Percentiles rank a stretch among this genome's conserved stretches.
Conservation (phyloP, 306 rosid genomes). For the Corylus americana region DNA sequence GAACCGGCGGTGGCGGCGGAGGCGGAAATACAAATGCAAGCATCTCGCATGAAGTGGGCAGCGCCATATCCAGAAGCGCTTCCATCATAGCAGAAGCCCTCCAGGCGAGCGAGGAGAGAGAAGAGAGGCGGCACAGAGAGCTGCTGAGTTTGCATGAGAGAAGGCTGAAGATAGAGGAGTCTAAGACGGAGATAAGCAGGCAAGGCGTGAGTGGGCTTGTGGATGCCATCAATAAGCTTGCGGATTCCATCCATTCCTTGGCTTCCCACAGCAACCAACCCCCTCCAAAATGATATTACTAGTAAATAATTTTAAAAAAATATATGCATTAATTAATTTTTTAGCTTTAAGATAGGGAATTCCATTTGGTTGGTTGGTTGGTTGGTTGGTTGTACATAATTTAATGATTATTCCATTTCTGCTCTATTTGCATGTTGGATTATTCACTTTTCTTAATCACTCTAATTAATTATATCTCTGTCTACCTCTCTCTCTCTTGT, state of each 20-base stretch:
- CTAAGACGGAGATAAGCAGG: slow-evolving; percentile 37
- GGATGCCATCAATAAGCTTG: slow-evolving; percentile 51
- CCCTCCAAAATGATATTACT: slow-evolving; percentile 20
- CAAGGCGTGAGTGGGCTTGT: slow-evolving; percentile 47
- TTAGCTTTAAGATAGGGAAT: neutral
- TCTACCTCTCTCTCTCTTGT: no score
- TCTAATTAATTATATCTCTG: neutral
- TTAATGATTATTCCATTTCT: neutral
- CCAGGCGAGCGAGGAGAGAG: slow-evolving; percentile 42
- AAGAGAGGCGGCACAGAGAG: slow-evolving; percentile 47
- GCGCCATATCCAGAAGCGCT: slow-evolving; percentile 47
- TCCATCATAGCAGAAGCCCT: slow-evolving; percentile 46
- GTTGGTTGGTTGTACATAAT: slow-evolving; percentile 4
- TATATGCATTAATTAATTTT: neutral
- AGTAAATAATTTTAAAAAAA: neutral
- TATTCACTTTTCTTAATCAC: neutral
- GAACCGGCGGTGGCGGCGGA: slow-evolving; percentile 23
- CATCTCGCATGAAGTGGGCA: slow-evolving; percentile 31
- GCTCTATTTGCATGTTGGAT: slow-evolving; percentile 3
- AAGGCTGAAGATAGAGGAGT: slow-evolving; percentile 44
- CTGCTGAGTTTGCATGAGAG: slow-evolving; percentile 35
- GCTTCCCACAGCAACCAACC: slow-evolving; percentile 36
- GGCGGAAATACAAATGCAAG: slow-evolving; percentile 10
- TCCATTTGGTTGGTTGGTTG: neutral
- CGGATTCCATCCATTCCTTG: slow-evolving; percentile 45